Percentiles rank a stretch among this genome's conserved stretches.
Evolutionary conservation across 2,329 filamentous ascomycete genomes (phyloP).

Genomic region (Fusarium haematococcum): DNA sequence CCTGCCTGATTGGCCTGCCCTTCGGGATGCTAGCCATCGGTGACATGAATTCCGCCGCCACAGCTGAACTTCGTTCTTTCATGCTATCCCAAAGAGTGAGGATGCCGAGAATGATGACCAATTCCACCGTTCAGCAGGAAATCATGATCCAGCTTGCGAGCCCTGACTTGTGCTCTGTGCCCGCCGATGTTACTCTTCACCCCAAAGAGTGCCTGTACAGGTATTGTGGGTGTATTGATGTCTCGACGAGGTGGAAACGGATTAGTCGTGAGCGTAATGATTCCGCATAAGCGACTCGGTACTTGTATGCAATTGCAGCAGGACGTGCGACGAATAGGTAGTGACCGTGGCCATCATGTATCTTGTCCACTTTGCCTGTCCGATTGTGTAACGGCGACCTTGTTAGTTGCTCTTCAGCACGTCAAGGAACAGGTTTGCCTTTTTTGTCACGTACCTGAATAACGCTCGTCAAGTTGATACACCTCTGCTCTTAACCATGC

Average conservation of each 20-base stretch:
- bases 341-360: neutral
- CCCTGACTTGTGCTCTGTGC: neutral
- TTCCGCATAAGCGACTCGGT: neutral
- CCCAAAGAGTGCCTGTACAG: neutral
- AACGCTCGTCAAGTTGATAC: neutral
- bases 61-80: conserved; percentile 28
- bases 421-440: neutral
- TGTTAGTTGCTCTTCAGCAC: neutral
- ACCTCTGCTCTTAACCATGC: conserved; percentile 11
- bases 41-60: conserved; percentile 39
- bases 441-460: neutral
- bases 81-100: conserved; percentile 15
- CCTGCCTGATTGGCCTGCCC: conserved; percentile 24
- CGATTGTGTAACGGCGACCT: neutral
- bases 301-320: neutral
- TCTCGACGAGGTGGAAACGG: neutral
- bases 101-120: conserved; percentile 17
- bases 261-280: neutral
- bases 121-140: conserved; percentile 6
- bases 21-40: conserved; percentile 24
- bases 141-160: neutral
- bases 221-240: neutral
- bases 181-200: neutral
- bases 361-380: neutral
- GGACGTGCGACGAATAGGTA: neutral